phyloP scores from a whole-genome alignment of 2,329 filamentous ascomycete genomes.

The Ophioceras dolichostomum region DNA sequence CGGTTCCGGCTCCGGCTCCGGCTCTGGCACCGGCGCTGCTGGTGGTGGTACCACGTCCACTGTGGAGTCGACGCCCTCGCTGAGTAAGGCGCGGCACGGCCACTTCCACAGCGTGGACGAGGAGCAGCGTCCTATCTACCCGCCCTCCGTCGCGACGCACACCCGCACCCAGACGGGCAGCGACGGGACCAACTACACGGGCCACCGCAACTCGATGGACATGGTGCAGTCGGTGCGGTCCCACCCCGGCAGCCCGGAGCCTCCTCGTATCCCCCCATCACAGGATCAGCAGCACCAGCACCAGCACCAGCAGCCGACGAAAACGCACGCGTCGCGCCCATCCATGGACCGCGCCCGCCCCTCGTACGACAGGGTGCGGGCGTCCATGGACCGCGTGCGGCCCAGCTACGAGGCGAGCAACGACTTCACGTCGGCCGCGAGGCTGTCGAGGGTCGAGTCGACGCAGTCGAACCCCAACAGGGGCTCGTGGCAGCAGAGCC shows the following conservation, averaged over 20 bases:
- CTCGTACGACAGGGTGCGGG: conserved; percentile 78
- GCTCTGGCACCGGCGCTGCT: too few relatives aligned
- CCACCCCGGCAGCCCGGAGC: conserved; percentile 2
- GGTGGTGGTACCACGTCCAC: too few relatives aligned
- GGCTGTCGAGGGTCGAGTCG: conserved; percentile 74
- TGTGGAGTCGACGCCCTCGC: conserved; percentile 49
- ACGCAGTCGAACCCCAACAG: conserved; percentile 33
- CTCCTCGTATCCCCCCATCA: too few relatives aligned
- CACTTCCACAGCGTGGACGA: conserved; percentile 61
- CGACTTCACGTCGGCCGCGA: conserved; percentile 84
- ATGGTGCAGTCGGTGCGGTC: conserved; percentile 31
- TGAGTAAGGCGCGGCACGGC: conserved; percentile 44
- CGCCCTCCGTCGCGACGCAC: conserved; percentile 77
- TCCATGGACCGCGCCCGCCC: conserved; percentile 61
- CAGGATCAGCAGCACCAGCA: not conserved
- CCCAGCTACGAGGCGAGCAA: conserved; percentile 77
- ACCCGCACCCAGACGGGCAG: conserved; percentile 82
- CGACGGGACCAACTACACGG: conserved; percentile 84
- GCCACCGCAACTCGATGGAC: conserved; percentile 49
- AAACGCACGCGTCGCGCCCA: conserved; percentile 24
- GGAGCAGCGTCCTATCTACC: conserved; percentile 85
- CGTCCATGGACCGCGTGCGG: conserved; percentile 76
- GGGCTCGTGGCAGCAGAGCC: too few relatives aligned
- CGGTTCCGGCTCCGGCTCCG: too few relatives aligned
- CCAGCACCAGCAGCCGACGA: conserved; percentile 6